A percentile compares a stretch with the other conserved stretches of the same genome.
phyloP scores from a whole-genome alignment of 768 basidiomycete genomes.

The Rickenella mellea region DNA sequence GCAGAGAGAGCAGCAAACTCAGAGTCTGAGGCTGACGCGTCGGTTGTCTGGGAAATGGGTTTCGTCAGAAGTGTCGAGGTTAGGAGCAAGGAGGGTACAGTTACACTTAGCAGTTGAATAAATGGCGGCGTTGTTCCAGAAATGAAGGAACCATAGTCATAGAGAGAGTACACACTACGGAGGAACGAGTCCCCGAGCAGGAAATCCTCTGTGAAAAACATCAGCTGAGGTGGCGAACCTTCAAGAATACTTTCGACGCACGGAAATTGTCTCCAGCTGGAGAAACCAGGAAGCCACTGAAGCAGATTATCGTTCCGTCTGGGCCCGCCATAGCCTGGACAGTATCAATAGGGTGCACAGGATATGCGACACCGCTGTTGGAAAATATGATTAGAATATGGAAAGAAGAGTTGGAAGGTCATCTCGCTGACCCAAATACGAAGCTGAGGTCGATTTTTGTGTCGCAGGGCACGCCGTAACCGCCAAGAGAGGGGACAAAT shows the following conservation, averaged over 20 bases:
- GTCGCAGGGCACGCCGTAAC: conserved; percentile 12
- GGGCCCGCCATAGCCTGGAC: not conserved
- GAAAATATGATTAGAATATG: not conserved
- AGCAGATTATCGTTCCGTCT: not conserved
- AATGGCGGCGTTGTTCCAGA: not conserved
- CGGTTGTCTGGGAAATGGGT: not conserved
- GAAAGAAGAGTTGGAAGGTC: not conserved
- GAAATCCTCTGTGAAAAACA: conserved; percentile 8
- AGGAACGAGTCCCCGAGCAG: conserved; percentile 12
- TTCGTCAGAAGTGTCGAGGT: not conserved
- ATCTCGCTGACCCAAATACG: conserved; percentile 10
- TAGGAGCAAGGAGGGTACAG: not conserved
- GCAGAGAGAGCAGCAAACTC: not conserved
- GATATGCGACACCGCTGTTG: not conserved
- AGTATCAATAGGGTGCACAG: not conserved
- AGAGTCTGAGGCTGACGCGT: not conserved
- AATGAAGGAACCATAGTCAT: conserved; percentile 7
- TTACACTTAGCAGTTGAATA: conserved; percentile 11
- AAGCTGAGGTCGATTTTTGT: conserved; percentile 10
- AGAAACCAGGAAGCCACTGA: not conserved
- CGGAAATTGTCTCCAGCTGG: not conserved
- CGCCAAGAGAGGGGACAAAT: not conserved
- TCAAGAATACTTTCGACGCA: not conserved
- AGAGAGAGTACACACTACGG: conserved; percentile 12
- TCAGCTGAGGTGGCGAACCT: too few species aligned